These are phyloP conservation scores for Drechmeria coniospora DNA, from an alignment of 2,329 filamentous ascomycete species.

Conservation along the genomic window DNA sequence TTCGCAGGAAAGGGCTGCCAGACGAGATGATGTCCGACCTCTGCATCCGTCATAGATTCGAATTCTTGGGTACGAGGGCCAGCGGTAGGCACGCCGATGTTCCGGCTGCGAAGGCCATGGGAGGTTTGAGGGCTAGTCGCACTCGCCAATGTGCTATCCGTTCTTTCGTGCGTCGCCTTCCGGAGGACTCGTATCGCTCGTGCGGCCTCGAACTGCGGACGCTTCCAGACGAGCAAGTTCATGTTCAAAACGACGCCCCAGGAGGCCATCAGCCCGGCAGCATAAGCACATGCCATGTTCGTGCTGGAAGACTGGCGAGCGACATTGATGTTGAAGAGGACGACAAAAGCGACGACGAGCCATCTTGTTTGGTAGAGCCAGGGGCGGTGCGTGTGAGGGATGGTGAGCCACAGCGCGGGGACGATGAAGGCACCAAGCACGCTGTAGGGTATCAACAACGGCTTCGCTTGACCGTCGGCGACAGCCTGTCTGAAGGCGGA, in stretches of 20 bases:
- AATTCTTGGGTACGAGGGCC: no score
- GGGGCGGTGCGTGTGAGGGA: conserved; percentile 35
- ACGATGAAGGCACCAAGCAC: conserved; percentile 32
- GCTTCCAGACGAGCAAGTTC: conserved; percentile 35
- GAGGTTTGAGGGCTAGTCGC: no score
- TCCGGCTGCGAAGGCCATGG: no score
- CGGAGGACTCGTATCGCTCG: conserved; percentile 24
- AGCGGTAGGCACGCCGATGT: no score
- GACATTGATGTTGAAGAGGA: conserved; percentile 28
- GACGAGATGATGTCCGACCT: conserved; percentile 24
- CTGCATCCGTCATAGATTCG: no score
- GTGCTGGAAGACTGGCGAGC: conserved; percentile 28
- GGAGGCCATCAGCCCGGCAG: conserved; percentile 29
- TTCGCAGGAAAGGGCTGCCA: conserved; percentile 44
- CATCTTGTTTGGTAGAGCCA: conserved; percentile 35
- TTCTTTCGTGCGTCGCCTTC: not conserved
- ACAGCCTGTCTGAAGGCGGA: conserved; percentile 19
- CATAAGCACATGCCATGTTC: conserved; percentile 36
- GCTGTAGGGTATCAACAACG: conserved; percentile 37
- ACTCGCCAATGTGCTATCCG: not conserved
- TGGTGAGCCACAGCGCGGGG: conserved; percentile 36
- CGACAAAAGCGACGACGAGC: conserved; percentile 28
- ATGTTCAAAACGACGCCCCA: conserved; percentile 36
- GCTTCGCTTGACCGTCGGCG: conserved; percentile 24
- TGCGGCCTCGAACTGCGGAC: conserved; percentile 40